Percentiles rank a stretch among this genome's conserved stretches.
Evolutionary conservation across 1,139 yeast species (phyloP).

Genomic region (Taphrina flavorubra): DNA sequence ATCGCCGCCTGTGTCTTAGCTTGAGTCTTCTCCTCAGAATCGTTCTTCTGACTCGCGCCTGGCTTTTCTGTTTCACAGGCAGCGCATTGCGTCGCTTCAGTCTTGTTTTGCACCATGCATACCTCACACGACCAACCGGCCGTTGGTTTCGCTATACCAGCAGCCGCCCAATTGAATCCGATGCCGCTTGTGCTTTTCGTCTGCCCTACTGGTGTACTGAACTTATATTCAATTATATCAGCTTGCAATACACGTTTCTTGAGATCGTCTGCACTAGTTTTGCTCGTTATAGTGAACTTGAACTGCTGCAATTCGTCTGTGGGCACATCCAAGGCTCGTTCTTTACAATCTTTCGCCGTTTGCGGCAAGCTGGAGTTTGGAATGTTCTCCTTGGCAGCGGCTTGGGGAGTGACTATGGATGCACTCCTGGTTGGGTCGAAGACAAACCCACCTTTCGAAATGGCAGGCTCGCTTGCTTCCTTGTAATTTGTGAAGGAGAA

Average conservation of each 20-base stretch:
- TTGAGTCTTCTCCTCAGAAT: neutral
- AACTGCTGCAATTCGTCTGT: constrained; percentile 9
- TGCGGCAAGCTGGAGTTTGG: neutral
- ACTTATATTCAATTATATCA: constrained; percentile 7
- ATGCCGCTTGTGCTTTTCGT: neutral
- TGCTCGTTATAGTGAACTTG: constrained; percentile 6
- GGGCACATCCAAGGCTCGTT: constrained; percentile 21
- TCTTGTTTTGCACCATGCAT: constrained; percentile 33
- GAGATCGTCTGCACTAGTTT: neutral
- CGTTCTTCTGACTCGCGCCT: neutral
- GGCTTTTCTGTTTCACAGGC: constrained; percentile 32
- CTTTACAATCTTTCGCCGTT: neutral
- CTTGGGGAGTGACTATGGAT: neutral
- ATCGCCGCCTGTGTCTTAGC: neutral
- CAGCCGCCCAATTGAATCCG: constrained; percentile 38
- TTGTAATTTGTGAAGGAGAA: neutral
- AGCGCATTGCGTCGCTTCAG: constrained; percentile 20
- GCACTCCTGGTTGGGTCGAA: constrained; percentile 9
- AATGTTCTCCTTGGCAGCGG: neutral
- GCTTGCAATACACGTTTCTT: constrained; percentile 5
- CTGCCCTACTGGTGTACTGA: constrained; percentile 4
- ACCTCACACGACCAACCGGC: constrained; percentile 37
- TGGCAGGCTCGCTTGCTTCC: neutral
- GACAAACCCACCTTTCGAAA: neutral
- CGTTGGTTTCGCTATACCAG: constrained; percentile 21